Conservation (phyloP, 352 stramenopile species). For the Pythium graminicola region DNA sequence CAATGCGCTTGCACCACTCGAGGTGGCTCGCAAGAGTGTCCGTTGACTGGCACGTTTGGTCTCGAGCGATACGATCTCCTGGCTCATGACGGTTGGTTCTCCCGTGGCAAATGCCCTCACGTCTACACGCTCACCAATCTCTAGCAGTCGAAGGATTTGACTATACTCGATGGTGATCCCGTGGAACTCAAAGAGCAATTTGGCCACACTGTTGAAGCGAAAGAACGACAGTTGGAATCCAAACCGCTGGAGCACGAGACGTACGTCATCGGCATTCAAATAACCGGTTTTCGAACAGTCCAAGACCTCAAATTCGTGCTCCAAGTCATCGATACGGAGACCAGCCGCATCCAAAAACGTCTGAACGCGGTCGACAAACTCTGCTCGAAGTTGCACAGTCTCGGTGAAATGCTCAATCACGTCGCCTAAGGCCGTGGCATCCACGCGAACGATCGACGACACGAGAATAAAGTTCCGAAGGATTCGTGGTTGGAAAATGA, state of each 20-base stretch:
- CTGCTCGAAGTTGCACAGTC: conserved; percentile 16
- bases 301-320: conserved; percentile 1
- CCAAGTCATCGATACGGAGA: conserved; percentile 3
- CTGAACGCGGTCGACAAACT: conserved; percentile 17
- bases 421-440: conserved; percentile 16
- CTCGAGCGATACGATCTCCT: too few species aligned
- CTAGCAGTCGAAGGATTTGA: conserved; percentile 13
- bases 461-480: conserved; percentile 17
- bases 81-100: too few species aligned
- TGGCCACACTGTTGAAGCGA: conserved; percentile 25
- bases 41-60: too few species aligned
- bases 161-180: conserved; percentile 12
- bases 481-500: conserved; percentile 18
- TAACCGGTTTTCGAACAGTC: conserved; percentile 6
- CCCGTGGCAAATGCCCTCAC: conserved; percentile 7
- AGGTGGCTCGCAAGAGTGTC: too few species aligned
- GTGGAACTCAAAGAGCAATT: conserved; percentile 18
- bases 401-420: conserved; percentile 23
- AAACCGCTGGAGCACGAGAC: conserved; percentile 12
- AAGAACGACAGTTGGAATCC: conserved; percentile 23
- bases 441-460: conserved; percentile 14
- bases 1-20: too few species aligned
- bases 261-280: conserved; percentile 17
- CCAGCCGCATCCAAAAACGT: conserved; percentile 10
- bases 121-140: neutral